Conservation (phyloP, 495 filamentous ascomycete species). For the Penicillium alfredii region DNA sequence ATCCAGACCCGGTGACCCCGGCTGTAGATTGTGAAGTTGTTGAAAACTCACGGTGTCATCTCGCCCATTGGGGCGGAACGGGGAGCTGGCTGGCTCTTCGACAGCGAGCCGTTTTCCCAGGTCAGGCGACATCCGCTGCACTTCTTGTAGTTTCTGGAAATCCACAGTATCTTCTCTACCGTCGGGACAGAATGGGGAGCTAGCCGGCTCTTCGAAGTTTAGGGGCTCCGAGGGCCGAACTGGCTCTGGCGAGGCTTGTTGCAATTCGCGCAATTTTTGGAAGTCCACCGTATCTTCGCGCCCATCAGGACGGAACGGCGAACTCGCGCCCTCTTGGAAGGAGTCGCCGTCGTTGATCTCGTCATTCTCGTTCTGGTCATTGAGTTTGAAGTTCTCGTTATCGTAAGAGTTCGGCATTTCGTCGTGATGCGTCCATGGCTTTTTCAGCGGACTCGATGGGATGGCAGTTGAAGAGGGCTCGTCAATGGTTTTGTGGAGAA, state of each 20-base stretch:
- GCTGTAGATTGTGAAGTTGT: conserved; percentile 18
- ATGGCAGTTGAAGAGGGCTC: conserved; percentile 29
- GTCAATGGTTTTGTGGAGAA: conserved; percentile 21
- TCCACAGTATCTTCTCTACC: conserved; percentile 30
- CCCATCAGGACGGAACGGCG: conserved; percentile 33
- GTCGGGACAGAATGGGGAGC: conserved; percentile 36
- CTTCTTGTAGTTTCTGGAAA: conserved; percentile 21
- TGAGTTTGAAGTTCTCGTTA: conserved; percentile 10
- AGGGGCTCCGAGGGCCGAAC: too few relatives aligned
- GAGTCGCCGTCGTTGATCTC: conserved; percentile 17
- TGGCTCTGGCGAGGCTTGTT: conserved; percentile 6
- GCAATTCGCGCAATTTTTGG: conserved; percentile 20
- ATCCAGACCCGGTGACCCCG: conserved; percentile 15
- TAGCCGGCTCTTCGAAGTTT: conserved; percentile 26
- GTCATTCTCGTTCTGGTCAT: conserved; percentile 14
- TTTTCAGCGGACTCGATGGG: conserved; percentile 31
- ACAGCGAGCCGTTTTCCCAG: conserved; percentile 13
- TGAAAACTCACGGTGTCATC: conserved; percentile 31
- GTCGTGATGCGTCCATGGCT: conserved; percentile 15
- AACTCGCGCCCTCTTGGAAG: conserved; percentile 24
- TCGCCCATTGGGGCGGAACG: conserved; percentile 26
- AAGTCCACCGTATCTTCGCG: conserved; percentile 39
- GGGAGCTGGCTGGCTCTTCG: conserved; percentile 25
- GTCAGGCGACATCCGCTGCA: conserved; percentile 9
- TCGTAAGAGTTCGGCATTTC: conserved; percentile 7